A percentile compares a stretch with the other conserved stretches of the same genome.
Conservation (phyloP, 805 yeast genomes). For the Maudiozyma serrabonitensis region DNA sequence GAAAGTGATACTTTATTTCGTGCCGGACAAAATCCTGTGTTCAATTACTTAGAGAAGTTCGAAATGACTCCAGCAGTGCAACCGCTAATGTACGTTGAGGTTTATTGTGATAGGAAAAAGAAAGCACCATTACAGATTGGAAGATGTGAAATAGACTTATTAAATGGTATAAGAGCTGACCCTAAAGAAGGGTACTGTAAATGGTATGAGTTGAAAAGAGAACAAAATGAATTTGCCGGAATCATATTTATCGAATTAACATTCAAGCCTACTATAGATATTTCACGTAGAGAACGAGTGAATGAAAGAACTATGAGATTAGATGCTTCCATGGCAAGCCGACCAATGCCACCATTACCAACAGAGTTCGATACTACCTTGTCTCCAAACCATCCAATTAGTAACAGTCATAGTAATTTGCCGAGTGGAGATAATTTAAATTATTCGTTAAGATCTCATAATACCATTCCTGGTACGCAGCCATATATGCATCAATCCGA, state of each 20-base stretch:
- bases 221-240: slow-evolving; percentile 67
- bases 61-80: slow-evolving; percentile 53
- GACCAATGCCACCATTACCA: slow-evolving; percentile 29
- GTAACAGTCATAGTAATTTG: background rate
- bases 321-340: slow-evolving; percentile 21
- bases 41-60: slow-evolving; percentile 71
- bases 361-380: slow-evolving; percentile 7
- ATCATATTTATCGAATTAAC: slow-evolving; percentile 86
- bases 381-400: background rate
- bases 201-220: slow-evolving; percentile 68
- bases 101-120: slow-evolving; percentile 65
- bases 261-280: slow-evolving; percentile 50
- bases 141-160: slow-evolving; percentile 66
- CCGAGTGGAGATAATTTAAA: background rate
- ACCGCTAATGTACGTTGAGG: slow-evolving; percentile 57
- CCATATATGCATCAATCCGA: slow-evolving; percentile 22
- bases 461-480: background rate
- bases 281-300: slow-evolving; percentile 5
- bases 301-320: slow-evolving; percentile 10
- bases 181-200: slow-evolving; percentile 70
- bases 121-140: slow-evolving; percentile 83
- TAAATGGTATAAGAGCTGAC: slow-evolving; percentile 57
- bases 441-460: background rate
- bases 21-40: slow-evolving; percentile 91
- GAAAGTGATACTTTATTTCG: slow-evolving; percentile 68